phyloP scores from a whole-genome alignment of 2,329 filamentous ascomycete species.

The Fusarium sp. region DNA sequence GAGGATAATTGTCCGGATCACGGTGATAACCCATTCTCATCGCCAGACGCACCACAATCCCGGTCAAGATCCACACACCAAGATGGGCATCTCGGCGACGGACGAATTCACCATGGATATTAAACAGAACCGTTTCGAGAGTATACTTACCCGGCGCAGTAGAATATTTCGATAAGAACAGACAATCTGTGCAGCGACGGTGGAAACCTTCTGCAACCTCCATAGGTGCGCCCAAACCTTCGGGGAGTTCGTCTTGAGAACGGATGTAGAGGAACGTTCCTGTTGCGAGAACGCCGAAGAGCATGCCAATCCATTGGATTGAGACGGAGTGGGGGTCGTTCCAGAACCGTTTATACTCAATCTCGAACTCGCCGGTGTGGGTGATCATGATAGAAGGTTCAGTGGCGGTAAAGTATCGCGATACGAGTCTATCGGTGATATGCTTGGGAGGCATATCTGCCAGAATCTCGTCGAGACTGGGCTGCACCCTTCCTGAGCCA shows the following conservation, averaged over 20 bases:
- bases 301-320: conserved; percentile 27
- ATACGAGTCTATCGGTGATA: conserved; percentile 28
- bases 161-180: conserved; percentile 29
- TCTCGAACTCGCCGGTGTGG: conserved; percentile 30
- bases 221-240: conserved; percentile 14
- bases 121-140: conserved; percentile 28
- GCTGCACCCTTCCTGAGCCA: neutral
- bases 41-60: conserved; percentile 26
- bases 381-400: conserved; percentile 31
- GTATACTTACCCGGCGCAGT: conserved; percentile 20
- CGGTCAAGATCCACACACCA: conserved; percentile 25
- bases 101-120: conserved; percentile 31
- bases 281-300: conserved; percentile 29
- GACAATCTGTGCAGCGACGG: conserved; percentile 30
- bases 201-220: conserved; percentile 23
- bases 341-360: conserved; percentile 38
- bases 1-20: conserved; percentile 16
- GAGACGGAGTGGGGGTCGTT: conserved; percentile 1
- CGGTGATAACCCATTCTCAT: conserved; percentile 41
- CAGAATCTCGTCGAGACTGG: conserved; percentile 19
- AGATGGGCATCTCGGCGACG: conserved; percentile 27
- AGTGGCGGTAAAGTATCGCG: conserved; percentile 31
- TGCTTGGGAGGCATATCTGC: conserved; percentile 26
- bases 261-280: conserved; percentile 30
- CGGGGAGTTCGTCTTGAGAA: conserved; percentile 20